These are phyloP conservation scores for Brassica carinata DNA, from an alignment of 345 rosid genomes.

Conservation along the genomic window DNA sequence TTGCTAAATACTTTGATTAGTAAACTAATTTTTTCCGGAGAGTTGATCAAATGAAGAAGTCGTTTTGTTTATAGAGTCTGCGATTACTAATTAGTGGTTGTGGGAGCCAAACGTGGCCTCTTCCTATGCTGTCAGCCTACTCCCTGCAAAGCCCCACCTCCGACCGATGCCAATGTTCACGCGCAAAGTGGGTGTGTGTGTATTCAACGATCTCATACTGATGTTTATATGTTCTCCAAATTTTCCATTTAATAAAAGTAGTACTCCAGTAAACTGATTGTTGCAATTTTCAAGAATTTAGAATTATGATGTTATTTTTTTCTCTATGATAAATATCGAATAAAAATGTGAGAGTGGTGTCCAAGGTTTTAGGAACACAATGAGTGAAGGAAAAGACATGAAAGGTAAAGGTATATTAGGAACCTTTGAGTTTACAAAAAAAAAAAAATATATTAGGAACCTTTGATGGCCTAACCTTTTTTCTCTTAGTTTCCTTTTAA, in stretches of 20 bases:
- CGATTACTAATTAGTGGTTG: background rate
- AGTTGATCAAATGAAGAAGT: background rate
- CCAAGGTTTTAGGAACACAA: constrained; percentile 3
- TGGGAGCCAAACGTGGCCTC: constrained; percentile 20
- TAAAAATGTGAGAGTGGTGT: background rate
- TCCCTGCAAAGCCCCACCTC: constrained; percentile 4
- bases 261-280: background rate
- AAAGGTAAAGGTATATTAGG: background rate
- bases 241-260: background rate
- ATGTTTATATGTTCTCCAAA: background rate
- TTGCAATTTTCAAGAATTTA: background rate
- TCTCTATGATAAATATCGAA: background rate
- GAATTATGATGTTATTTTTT: background rate
- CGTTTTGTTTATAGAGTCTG: background rate
- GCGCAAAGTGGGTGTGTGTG: background rate
- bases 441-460: constrained; percentile 3
- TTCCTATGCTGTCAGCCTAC: constrained; percentile 5
- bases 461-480: background rate
- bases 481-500: background rate
- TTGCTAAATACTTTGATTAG: background rate
- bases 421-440: too few species aligned
- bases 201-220: background rate
- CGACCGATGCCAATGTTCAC: background rate
- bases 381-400: constrained; percentile 19
- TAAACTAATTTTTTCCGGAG: background rate